Evolutionary conservation across 768 basidiomycete species (phyloP), one percentile per base, ranked within the genome.

Genomic region (Pleurotus pulmonarius): DNA sequence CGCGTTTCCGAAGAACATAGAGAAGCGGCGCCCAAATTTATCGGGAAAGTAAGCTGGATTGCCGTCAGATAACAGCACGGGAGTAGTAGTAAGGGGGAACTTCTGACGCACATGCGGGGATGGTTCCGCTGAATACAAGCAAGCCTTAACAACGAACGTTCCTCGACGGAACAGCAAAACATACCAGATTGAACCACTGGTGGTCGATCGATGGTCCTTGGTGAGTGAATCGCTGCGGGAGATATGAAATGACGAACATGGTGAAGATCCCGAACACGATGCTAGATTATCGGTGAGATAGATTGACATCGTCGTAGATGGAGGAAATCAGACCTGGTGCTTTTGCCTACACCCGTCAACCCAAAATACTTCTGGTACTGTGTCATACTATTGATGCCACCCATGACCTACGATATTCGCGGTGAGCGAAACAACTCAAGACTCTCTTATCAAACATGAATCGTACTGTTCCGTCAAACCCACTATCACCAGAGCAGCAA

Each of bases 231-330:
- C 9, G 29, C 29, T 9, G 11, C 11, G 29, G 29, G 9, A 9
- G 29, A 34, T 34, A 34, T 34, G 29, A 59, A 45, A 24, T 24
- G n/a, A 55, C 71, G 34, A 59, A 75, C 74, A 81, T 69, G 3
- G 79, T 79, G 63, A 74, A 81, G 53, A 83, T 81, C 13, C 81
- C 81, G 59, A 81, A 83, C 24, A 82, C 77, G 43, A 82, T 79
- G 29, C 78, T 75, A 29, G 41, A 44, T 25, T 13, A 26, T 49
- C 49, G 9, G 13, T 46, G 29, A 22, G 34, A 45, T 56, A 25
- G 40, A 53, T 34, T 34, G n/a, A 41, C n/a, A 18, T 16, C 12
- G 43, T 29, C 49, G 37, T 38, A 43, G 49, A 39, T 20, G 39
- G 11, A n/a, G 25, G 16, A 38, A 22, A 18, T 60, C 66, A 48